phyloP scores from a whole-genome alignment of 306 rosid species.

The Fragaria vesca region DNA sequence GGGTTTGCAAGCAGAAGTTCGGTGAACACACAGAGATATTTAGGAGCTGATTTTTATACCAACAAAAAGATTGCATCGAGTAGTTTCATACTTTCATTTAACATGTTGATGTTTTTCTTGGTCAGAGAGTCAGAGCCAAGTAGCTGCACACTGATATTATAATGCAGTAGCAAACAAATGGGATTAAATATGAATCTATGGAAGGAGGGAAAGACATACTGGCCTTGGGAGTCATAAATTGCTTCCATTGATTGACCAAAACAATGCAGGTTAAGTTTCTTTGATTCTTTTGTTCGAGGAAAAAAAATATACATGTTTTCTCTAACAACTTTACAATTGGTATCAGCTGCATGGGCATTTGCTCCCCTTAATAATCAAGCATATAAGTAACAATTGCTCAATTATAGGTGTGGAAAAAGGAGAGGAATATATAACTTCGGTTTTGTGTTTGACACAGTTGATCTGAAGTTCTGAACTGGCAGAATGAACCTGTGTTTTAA shows the following conservation, averaged over 20 bases:
- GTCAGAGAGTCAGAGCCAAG: constrained; percentile 2
- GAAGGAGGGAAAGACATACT: not conserved
- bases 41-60: not conserved
- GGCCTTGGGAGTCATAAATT: constrained; percentile 15
- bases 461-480: not conserved
- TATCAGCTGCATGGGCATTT: not conserved
- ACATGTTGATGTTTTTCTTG: constrained; percentile 5
- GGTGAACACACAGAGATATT: not conserved
- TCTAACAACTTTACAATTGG: not conserved
- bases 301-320: constrained; percentile 11
- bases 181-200: not conserved
- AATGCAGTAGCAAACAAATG: constrained; percentile 5
- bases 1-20: not conserved
- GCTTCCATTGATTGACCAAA: constrained; percentile 6
- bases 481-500: not conserved
- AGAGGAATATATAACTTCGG: not conserved
- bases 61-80: not conserved
- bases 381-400: not conserved
- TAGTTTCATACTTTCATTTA: not conserved
- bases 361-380: not conserved
- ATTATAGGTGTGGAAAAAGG: not conserved
- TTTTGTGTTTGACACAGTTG: not conserved
- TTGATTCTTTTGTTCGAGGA: not conserved
- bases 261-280: not conserved
- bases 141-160: constrained; percentile 13